Evolutionary conservation across 768 basidiomycete species (phyloP).

Genomic region (Lactarius vividus): DNA sequence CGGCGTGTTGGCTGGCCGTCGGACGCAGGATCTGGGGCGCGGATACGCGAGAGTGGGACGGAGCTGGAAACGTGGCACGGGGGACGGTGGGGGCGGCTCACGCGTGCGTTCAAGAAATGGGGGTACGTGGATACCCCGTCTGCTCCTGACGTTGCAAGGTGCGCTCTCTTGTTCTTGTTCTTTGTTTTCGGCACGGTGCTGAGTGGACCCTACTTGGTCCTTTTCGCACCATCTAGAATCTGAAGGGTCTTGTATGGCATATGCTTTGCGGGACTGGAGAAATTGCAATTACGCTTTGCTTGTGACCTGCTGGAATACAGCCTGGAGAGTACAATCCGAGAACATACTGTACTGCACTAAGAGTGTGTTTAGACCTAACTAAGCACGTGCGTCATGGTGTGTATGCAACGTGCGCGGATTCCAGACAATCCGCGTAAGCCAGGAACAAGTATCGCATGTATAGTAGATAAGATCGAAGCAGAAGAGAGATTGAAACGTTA

Average conservation of each 20-base stretch:
- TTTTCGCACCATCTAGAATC: neutral
- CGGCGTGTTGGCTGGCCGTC: slow-evolving; percentile 36
- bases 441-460: too few species aligned
- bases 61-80: slow-evolving; percentile 40
- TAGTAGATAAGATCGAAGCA: too few species aligned
- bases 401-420: too few species aligned
- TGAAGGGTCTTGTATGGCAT: neutral
- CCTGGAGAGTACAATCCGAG: too few species aligned
- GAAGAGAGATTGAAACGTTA: too few species aligned
- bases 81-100: slow-evolving; percentile 34
- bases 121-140: slow-evolving; percentile 15
- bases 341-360: too few species aligned
- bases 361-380: too few species aligned
- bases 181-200: neutral
- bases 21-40: slow-evolving; percentile 36
- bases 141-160: slow-evolving; percentile 1
- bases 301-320: too few species aligned
- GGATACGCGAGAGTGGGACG: slow-evolving; percentile 43
- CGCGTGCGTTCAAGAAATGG: slow-evolving; percentile 15
- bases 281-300: neutral
- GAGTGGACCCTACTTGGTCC: neutral
- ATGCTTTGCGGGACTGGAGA: neutral
- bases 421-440: too few species aligned
- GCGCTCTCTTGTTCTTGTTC: neutral
- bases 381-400: too few species aligned